Base-by-base conservation (phyloP, 2,329 filamentous ascomycete species). In the Colletotrichum caudatum region DNA sequence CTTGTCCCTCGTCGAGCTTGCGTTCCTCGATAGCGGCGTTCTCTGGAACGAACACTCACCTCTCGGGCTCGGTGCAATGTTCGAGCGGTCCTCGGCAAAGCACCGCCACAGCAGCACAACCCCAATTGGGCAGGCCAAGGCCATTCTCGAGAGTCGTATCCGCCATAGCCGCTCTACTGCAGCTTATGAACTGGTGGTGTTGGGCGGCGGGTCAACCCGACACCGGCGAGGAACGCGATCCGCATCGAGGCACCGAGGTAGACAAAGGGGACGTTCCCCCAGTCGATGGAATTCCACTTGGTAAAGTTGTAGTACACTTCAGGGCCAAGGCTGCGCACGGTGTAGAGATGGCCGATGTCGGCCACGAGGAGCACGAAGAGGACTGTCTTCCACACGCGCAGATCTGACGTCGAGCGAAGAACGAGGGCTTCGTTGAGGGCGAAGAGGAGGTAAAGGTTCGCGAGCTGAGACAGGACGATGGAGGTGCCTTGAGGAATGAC, bases 391-490 rank as follows among this genome's bases (percentile, higher is more conserved):
- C 93, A 95, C 69, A 95, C 92, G 33, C 85, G 84, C 44, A 91
- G 77, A 81, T 94, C 90, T 61, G 83, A 82, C 8, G 93, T 93
- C 20, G 88, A 85, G 53, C 93, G 90, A 74, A 95, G 85, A 16
- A 95, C 90, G 33, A 94, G 81, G 2, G 92, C 92, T 82, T 96
- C 93, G 82, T 92, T 94, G 77, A 95, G 81, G 66, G 92, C 89
- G 80, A 95, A 93, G 69, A 93, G 87, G 50, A 95, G 80, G 82
- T 95, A 95, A 73, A 95, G 84, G 80, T 94, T 95, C 54, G 91
- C 92, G 41, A 95, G 87, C 82, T 95, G 93, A 23, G 90, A 89
- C 76, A 95, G 84, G 51, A 90, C 89, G 70, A 94, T 89, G 12
- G 88, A 87, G 1, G 91, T 92, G 51, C 86, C 87, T 46, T 87